Percentiles rank a stretch among this genome's conserved stretches.
phyloP scores from a whole-genome alignment of 2,329 filamentous ascomycete genomes.

The Raffaelea albimanens region DNA sequence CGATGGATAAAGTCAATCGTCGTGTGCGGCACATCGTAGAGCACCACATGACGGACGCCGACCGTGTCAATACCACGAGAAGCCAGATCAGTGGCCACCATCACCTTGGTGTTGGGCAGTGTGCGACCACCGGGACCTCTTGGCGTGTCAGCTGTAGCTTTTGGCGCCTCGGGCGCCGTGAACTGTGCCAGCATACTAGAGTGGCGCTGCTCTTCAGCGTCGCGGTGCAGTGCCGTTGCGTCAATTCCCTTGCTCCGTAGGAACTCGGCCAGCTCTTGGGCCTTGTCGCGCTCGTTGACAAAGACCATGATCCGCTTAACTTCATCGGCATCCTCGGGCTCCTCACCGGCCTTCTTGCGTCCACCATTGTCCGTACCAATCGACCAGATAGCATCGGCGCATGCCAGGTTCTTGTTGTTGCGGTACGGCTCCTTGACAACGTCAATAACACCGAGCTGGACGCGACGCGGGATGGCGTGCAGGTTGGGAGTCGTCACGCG shows the following conservation, averaged over 20 bases:
- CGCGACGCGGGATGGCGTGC: slow-evolving; percentile 87
- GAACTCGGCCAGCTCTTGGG: slow-evolving; percentile 70
- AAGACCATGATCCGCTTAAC: slow-evolving; percentile 59
- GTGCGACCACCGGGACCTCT: slow-evolving; percentile 29
- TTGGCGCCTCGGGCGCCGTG: slow-evolving; percentile 33
- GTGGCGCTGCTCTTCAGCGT: slow-evolving; percentile 69
- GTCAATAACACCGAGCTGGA: slow-evolving; percentile 89
- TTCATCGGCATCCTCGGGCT: slow-evolving; percentile 51
- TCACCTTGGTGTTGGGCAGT: slow-evolving; percentile 72
- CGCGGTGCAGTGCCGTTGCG: slow-evolving; percentile 74
- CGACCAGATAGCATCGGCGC: slow-evolving; percentile 88
- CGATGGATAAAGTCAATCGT: slow-evolving; percentile 98
- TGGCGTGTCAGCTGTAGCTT: background rate
- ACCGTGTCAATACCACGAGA: slow-evolving; percentile 92
- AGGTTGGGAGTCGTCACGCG: slow-evolving; percentile 92
- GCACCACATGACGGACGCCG: slow-evolving; percentile 78
- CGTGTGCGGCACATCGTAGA: slow-evolving; percentile 96
- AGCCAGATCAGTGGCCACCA: slow-evolving; percentile 89
- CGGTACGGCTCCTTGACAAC: slow-evolving; percentile 87
- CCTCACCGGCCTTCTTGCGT: slow-evolving; percentile 38
- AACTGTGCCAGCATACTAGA: slow-evolving; percentile 70
- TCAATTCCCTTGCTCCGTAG: slow-evolving; percentile 80
- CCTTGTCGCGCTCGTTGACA: slow-evolving; percentile 26
- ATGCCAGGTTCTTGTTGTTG: slow-evolving; percentile 87
- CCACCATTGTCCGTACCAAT: slow-evolving; percentile 67